Base-by-base conservation (phyloP, 352 stramenopile genomes). In the Phytopythium chamaehyphon region DNA sequence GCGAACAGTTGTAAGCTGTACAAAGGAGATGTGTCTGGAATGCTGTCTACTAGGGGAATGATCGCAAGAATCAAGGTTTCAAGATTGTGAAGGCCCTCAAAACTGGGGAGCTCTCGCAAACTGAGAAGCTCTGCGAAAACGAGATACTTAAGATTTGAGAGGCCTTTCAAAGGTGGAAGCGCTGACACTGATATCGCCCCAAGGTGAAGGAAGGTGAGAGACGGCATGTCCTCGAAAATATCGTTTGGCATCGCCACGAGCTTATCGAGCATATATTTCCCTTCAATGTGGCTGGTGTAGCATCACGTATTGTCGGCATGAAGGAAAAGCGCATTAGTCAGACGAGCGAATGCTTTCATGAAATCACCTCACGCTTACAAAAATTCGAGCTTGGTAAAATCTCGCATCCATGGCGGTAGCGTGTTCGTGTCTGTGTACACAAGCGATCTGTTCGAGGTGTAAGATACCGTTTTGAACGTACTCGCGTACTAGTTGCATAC, bases 371-470 rank as follows among this genome's bases (percentile, higher is more conserved):
- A 2, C 5, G 54, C 64, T 22, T 54, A 77, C 67, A 83, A 12
- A 37, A 62, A 71, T 44, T 80, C 58, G 12, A 83, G 66, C 2
- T 63, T 51, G 0, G 56, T 54, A 28, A 69, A 61, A 5, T 66
- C 36, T 24, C 61, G 76, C 35, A 58, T 60, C 69, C 72, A 77
- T 2, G 31, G 39, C 7, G 72, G 66, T 12, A 83, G 21, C 5
- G 51, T 62, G 7, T 52, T 24, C 0, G 61, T 83, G 40, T 77
- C 60, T 0, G 69, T 73, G 46, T 83, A 75, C 3, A 73, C 57
- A 15, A 83, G 51, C 0, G 72, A 64, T n/a, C 69, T 83, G 33
- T 18, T 43, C 31, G 5, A 33, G 5, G 28, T 33, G 5, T 33
- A 9, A 33, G 28, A 5, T 5, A 5, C 5, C 9, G 28, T 10